Percentiles rank a stretch among this genome's conserved stretches.
phyloP scores from a whole-genome alignment of 1,284 basidiomycete species.

The Hemileia vastatrix region DNA sequence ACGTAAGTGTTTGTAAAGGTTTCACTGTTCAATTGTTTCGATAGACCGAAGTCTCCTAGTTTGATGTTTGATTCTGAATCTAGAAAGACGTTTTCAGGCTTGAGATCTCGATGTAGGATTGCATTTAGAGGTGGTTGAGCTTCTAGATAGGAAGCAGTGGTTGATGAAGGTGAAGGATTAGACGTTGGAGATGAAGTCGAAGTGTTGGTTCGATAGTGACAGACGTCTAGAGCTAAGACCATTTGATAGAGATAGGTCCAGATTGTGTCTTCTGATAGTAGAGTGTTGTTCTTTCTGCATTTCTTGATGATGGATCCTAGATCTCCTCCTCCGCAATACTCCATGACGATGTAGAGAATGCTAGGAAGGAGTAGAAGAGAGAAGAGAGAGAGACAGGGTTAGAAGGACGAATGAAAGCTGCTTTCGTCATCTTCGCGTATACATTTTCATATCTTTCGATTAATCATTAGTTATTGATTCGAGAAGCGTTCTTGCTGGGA shows the following conservation, averaged over 20 bases:
- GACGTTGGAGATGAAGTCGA: not conserved
- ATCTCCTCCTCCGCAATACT: constrained; percentile 34
- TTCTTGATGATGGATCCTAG: constrained; percentile 29
- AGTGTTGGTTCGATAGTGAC: constrained; percentile 28
- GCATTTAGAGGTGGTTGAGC: not conserved
- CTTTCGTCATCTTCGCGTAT: not conserved
- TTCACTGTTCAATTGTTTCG: not conserved
- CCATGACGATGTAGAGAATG: constrained; percentile 36
- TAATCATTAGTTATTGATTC: not conserved
- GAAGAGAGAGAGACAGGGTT: constrained; percentile 23
- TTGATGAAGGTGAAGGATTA: not conserved
- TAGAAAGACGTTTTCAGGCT: constrained; percentile 15
- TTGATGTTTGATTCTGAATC: constrained; percentile 3
- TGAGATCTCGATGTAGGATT: constrained; percentile 16
- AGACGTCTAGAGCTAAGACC: constrained; percentile 21
- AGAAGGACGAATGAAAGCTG: not conserved
- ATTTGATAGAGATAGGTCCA: constrained; percentile 10
- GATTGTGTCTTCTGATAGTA: constrained; percentile 23
- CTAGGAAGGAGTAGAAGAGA: constrained; percentile 4
- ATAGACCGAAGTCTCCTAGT: constrained; percentile 16
- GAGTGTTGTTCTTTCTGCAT: constrained; percentile 21
- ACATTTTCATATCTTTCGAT: not conserved
- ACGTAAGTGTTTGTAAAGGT: constrained; percentile 32
- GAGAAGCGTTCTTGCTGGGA: not conserved
- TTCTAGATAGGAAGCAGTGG: not conserved